Evolutionary conservation across 805 yeast genomes (phyloP), one percentile per base, ranked within the genome.

Genomic region (Yarrowia alimentaria): DNA sequence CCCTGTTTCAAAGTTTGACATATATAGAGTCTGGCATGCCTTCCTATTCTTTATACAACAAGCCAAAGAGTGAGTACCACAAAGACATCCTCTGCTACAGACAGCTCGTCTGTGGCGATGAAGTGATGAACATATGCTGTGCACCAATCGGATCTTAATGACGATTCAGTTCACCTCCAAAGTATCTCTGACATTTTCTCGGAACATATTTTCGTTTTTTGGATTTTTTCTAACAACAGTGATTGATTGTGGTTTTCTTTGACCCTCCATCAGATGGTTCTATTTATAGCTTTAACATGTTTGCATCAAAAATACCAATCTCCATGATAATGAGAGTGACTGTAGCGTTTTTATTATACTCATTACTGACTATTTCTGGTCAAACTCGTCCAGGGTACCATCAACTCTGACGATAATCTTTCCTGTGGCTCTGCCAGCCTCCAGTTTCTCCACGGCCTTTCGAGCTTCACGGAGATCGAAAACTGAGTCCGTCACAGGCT

Each of bases 361-460:
- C n/a, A n/a, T n/a, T n/a, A n/a, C n/a, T n/a, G n/a, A n/a, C n/a
- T n/a, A n/a, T n/a, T n/a, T n/a, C n/a, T n/a, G n/a, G n/a, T n/a
- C n/a, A n/a, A 16, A 6, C 16, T n/a, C 13, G 13, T 21, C 14
- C 20, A 25, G 19, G 1, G 6, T 6, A 3, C 8, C 21, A 11
- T 30, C 14, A 16, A 54, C 33, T 25, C 25, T 18, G 24, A 54
- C 35, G 1, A 56, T 53, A 21, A 54, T 52, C 54, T 57, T 57
- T 14, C 60, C 60, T 8, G 59, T 53, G 17, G 50, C 28, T 2
- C 54, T 35, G 5, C 54, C 60, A 10, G 22, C 14, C 13, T 49
- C 31, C 13, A 54, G 48, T 29, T 50, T 28, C 14, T 18, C 13
- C 26, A 54, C 51, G 1, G 55, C 55, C 25, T 40, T 35, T 12